A percentile compares a stretch with the other conserved stretches of the same genome.
Conservation (phyloP, 2,329 filamentous ascomycete genomes). For the Talaromyces sp. region DNA sequence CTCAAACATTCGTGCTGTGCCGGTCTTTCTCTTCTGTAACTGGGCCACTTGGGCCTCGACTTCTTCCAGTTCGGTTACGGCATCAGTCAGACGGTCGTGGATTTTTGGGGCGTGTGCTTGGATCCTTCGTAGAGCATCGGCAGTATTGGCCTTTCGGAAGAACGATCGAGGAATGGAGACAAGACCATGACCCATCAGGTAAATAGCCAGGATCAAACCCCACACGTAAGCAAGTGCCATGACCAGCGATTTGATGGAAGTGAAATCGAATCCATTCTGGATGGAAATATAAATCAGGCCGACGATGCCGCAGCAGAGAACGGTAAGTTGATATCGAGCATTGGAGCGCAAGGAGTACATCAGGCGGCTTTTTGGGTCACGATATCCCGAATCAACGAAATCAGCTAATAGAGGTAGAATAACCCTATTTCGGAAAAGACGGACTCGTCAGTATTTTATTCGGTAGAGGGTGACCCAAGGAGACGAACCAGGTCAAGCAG, state of each 20-base stretch:
- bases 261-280: conserved; percentile 69
- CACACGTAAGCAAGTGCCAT: conserved; percentile 96
- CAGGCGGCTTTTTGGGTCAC: conserved; percentile 76
- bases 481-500: conserved; percentile 77
- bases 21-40: conserved; percentile 76
- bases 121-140: conserved; percentile 68
- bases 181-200: conserved; percentile 94
- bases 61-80: conserved; percentile 74
- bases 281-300: conserved; percentile 82
- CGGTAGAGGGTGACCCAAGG: not conserved
- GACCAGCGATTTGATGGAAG: conserved; percentile 74
- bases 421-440: conserved; percentile 56
- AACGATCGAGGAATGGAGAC: conserved; percentile 84
- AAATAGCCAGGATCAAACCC: conserved; percentile 88
- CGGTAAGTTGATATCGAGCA: conserved; percentile 80
- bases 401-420: conserved; percentile 91
- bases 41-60: conserved; percentile 78
- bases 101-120: conserved; percentile 76
- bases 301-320: conserved; percentile 67
- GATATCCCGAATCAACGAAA: conserved; percentile 91
- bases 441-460: not conserved
- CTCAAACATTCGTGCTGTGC: conserved; percentile 70
- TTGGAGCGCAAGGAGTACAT: conserved; percentile 84
- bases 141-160: conserved; percentile 75
- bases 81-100: conserved; percentile 84